Percentiles rank a stretch among this genome's conserved stretches.
Conservation (phyloP, 169 alveolate species). For the Toxoplasma gondii region DNA sequence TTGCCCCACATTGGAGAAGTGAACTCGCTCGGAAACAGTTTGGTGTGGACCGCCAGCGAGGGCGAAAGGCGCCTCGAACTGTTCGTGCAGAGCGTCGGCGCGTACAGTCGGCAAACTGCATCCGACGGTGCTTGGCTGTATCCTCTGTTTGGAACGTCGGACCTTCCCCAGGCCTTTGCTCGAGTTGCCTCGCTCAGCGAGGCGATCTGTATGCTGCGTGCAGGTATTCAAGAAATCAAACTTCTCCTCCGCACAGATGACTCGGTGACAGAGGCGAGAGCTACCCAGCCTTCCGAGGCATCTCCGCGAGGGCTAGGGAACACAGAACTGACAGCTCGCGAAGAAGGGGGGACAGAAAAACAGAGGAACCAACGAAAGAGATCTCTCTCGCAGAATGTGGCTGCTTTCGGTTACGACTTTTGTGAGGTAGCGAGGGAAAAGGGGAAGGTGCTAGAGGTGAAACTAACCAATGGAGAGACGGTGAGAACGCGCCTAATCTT, state of each 20-base stretch:
- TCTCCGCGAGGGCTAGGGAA: background rate
- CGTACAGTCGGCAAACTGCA: background rate
- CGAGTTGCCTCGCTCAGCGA: slow-evolving; percentile 33
- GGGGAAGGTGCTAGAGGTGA: background rate
- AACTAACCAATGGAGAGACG: background rate
- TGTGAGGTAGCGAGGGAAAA: background rate
- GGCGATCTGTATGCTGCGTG: slow-evolving; percentile 22
- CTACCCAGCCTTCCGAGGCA: too few relatives aligned
- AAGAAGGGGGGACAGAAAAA: background rate
- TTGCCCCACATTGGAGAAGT: background rate
- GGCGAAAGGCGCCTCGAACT: slow-evolving; percentile 1
- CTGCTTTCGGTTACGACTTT: background rate
- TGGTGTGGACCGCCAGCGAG: background rate
- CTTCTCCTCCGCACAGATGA: background rate
- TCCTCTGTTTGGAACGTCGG: slow-evolving; percentile 69
- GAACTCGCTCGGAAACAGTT: background rate
- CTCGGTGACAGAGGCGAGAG: too few relatives aligned
- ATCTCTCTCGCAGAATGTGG: background rate
- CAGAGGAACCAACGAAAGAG: background rate
- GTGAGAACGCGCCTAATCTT: slow-evolving; percentile 5
- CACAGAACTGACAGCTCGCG: background rate
- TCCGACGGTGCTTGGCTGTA: slow-evolving; percentile 55
- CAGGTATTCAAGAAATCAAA: background rate
- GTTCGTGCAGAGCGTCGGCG: slow-evolving; percentile 21
- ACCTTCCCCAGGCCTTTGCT: slow-evolving; percentile 65